These are phyloP conservation scores for Pseudonitzschia multistriata DNA, from an alignment of 108 stramenopile species.

Conservation along the genomic window DNA sequence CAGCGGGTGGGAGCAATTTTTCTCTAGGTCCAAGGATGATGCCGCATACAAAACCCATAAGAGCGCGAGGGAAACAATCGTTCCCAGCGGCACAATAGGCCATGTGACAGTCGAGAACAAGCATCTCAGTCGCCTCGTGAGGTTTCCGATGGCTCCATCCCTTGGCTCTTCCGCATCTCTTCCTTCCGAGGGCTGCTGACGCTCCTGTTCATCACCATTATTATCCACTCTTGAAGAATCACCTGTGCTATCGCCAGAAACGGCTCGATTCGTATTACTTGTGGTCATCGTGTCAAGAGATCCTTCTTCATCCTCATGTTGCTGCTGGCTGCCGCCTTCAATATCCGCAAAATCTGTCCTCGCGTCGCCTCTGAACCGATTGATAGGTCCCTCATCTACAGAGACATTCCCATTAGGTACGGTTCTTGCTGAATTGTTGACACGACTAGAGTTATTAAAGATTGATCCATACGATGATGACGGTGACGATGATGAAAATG, in stretches of 20 bases:
- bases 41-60: constrained; percentile 56
- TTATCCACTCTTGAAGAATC: neutral
- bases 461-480: neutral
- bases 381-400: neutral
- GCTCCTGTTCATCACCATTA: neutral
- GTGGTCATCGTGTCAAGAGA: neutral
- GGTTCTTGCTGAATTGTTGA: neutral
- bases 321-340: constrained; percentile 4
- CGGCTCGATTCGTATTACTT: neutral
- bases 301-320: constrained; percentile 2
- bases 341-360: constrained; percentile 5
- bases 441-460: neutral
- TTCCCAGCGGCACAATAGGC: constrained; percentile 59
- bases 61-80: constrained; percentile 42
- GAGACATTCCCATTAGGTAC: neutral
- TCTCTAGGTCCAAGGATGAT: constrained; percentile 39
- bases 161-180: constrained; percentile 12
- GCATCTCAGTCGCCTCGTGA: constrained; percentile 55
- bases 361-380: neutral
- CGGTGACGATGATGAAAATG: neutral
- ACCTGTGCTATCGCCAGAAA: neutral
- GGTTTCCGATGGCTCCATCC: constrained; percentile 29
- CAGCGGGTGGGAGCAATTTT: constrained; percentile 53
- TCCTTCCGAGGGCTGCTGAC: constrained; percentile 4
- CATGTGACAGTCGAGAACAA: constrained; percentile 55